Evolutionary conservation across 805 yeast genomes (phyloP).

Genomic region (Sugiyamaella chiloensis): DNA sequence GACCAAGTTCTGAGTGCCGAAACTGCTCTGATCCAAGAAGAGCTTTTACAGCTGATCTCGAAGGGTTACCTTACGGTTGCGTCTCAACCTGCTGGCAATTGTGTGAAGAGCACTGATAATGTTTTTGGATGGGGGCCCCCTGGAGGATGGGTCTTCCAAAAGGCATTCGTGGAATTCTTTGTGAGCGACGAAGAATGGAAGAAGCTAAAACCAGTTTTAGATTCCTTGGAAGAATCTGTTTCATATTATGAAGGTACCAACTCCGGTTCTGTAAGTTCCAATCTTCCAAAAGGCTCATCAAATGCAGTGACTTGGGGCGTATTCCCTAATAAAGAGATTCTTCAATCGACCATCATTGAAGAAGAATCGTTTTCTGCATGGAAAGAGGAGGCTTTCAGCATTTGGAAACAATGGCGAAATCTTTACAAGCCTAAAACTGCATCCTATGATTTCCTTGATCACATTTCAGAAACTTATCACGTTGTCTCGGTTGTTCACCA

Average conservation of each 20-base stretch:
- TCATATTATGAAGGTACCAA: slow-evolving; percentile 76
- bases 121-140: slow-evolving; percentile 98
- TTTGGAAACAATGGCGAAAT: slow-evolving; percentile 90
- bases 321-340: slow-evolving; percentile 83
- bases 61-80: slow-evolving; percentile 81
- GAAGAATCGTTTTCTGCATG: slow-evolving; percentile 92
- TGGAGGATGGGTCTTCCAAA: slow-evolving; percentile 85
- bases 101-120: slow-evolving; percentile 71
- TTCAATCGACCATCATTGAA: slow-evolving; percentile 90
- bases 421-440: slow-evolving; percentile 56
- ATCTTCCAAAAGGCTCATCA: slow-evolving; percentile 51
- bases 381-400: slow-evolving; percentile 91
- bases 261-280: slow-evolving; percentile 42
- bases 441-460: slow-evolving; percentile 59
- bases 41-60: slow-evolving; percentile 72
- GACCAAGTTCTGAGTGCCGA: slow-evolving; percentile 84
- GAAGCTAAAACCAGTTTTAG: slow-evolving; percentile 51
- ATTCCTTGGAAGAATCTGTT: slow-evolving; percentile 42
- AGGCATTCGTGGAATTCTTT: slow-evolving; percentile 89
- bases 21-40: slow-evolving; percentile 89
- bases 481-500: slow-evolving; percentile 87
- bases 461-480: slow-evolving; percentile 59
- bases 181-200: slow-evolving; percentile 73
- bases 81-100: slow-evolving; percentile 93
- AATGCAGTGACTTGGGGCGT: slow-evolving; percentile 98